phyloP scores from a whole-genome alignment of 805 yeast species.

The Cyberlindnera petersonii region DNA sequence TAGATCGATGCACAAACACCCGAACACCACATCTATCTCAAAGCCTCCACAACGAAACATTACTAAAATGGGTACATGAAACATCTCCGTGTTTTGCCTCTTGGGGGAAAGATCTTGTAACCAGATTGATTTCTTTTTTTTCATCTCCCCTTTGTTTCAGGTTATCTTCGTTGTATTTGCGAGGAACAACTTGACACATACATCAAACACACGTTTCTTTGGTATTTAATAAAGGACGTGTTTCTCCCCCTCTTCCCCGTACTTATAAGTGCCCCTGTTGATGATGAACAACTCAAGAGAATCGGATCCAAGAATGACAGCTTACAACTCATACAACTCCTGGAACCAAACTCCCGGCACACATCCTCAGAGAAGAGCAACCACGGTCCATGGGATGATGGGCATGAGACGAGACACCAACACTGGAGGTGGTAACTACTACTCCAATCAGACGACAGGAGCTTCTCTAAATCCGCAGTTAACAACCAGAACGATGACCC shows the following conservation, averaged over 20 bases:
- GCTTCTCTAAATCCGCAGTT: neutral
- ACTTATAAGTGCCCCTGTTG: too few species aligned
- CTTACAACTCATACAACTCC: neutral
- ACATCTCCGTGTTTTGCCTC: neutral
- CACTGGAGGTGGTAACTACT: too few species aligned
- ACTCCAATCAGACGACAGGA: too few species aligned
- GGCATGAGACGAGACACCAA: neutral
- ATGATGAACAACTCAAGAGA: too few species aligned
- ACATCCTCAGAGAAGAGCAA: neutral
- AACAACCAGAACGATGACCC: conserved; percentile 1
- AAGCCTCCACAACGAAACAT: too few species aligned
- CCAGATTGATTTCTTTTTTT: too few species aligned
- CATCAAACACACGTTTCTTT: neutral
- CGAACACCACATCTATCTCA: neutral
- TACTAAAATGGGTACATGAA: too few species aligned
- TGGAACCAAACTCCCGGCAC: neutral
- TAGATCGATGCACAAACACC: neutral
- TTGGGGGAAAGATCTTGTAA: neutral
- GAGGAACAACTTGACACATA: neutral
- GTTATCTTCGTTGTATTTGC: too few species aligned
- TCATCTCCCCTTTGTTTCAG: neutral
- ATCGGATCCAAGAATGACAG: too few species aligned
- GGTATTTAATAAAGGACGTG: too few species aligned
- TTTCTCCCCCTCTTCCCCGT: too few species aligned
- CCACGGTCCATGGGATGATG: neutral